Evolutionary conservation across 2,329 filamentous ascomycete genomes (phyloP), one percentile per base, ranked within the genome.

Genomic region (Elsinoe batatas): DNA sequence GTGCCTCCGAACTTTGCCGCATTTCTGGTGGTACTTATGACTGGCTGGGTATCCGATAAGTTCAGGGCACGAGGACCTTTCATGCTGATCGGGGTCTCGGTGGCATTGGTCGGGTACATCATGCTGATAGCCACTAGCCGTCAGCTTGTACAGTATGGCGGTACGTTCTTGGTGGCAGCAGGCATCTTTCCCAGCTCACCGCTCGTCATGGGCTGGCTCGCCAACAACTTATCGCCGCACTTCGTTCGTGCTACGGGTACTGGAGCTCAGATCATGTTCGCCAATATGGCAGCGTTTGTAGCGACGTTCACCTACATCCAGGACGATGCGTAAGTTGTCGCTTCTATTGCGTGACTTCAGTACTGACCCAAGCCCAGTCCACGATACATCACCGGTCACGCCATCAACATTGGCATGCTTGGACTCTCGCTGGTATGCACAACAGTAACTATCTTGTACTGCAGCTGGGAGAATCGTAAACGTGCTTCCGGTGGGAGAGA

Each of bases 171-270:
- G 6, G 65, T 69, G 13, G 66, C 63, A 4, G 55, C 59, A 13
- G 67, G 68, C 5, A 62, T 69, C 4, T 71, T 62, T 47, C 65
- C 51, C 13, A 20, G 35, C 22, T 51, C 40, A 36, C 54, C 54
- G 33, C 46, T 56, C n/a, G 44, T 56, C 12, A 56, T 56, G 54
- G 47, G 44, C 5, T 69, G 68, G 68, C 64, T 72, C 33, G 66
- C 69, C 11, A 74, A 75, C 61, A 74, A 75, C 56, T 62, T 73
- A 5, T 69, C 71, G 11, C 72, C 71, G 0, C 71, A 74, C 56
- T 74, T 73, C 53, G 69, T 71, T 26, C 67, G 71, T 56, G 72
- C 71, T 2, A 74, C 71, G 0, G 71, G 72, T 5, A 65, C 72
- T 1, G 72, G 72, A 0, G 66, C 72, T 38, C 67, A 72, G 47